Percentiles rank a stretch among this genome's conserved stretches.
phyloP scores from a whole-genome alignment of 2,329 filamentous ascomycete species.

The Aciculosporium take region DNA sequence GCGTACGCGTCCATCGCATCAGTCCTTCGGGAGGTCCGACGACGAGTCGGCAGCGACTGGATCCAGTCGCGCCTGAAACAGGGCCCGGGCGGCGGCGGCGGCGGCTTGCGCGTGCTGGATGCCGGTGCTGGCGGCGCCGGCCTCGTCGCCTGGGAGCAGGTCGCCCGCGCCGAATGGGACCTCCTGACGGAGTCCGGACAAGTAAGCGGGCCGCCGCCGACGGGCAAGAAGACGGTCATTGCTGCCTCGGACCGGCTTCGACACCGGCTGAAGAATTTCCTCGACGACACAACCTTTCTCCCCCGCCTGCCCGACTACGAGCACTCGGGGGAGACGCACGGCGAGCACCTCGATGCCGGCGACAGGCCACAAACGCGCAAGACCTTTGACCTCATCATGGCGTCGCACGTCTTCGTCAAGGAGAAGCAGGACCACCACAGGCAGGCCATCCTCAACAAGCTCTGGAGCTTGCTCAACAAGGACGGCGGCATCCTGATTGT shows the following conservation, averaged over 20 bases:
- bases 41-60: constrained; percentile 58
- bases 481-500: constrained; percentile 77
- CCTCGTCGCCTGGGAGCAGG: constrained; percentile 60
- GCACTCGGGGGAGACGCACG: constrained; percentile 45
- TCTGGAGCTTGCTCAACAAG: constrained; percentile 76
- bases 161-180: constrained; percentile 71
- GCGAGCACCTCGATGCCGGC: constrained; percentile 44
- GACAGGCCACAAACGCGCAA: constrained; percentile 48
- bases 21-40: constrained; percentile 57
- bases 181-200: constrained; percentile 42
- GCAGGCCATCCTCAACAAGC: constrained; percentile 67
- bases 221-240: constrained; percentile 68
- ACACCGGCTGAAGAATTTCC: constrained; percentile 57
- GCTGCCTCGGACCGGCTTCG: constrained; percentile 63
- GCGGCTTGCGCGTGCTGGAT: constrained; percentile 54
- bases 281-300: constrained; percentile 84
- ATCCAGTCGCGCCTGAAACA: constrained; percentile 47
- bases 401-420: constrained; percentile 68
- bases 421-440: constrained; percentile 63
- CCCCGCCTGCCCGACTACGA: constrained; percentile 82
- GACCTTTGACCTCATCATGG: constrained; percentile 78
- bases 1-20: constrained; percentile 55
- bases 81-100: constrained; percentile 36
- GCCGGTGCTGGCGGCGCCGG: constrained; percentile 61
- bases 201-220: constrained; percentile 28